These are phyloP conservation scores for Talaromyces pinophilus DNA, from an alignment of 2,329 filamentous ascomycete genomes.

Conservation along the genomic window DNA sequence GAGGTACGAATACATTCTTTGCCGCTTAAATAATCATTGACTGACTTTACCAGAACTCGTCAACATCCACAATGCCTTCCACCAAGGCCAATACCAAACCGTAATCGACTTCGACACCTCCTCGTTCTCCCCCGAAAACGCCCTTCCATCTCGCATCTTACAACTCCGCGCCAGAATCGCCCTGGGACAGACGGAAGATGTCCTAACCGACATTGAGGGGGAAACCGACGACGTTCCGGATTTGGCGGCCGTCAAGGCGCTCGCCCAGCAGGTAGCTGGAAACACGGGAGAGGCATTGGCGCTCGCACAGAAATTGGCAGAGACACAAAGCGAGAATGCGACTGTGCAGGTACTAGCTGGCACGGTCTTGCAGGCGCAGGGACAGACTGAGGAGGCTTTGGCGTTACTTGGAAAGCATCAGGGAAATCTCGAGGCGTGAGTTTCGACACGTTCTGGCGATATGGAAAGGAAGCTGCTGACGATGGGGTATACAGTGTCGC, in stretches of 20 bases:
- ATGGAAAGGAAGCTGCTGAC: neutral
- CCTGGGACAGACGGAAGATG: conserved; percentile 73
- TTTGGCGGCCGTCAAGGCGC: conserved; percentile 71
- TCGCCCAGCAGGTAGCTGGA: conserved; percentile 67
- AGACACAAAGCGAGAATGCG: conserved; percentile 68
- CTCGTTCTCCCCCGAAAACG: conserved; percentile 75
- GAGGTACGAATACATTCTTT: conserved; percentile 48
- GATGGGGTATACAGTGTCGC: conserved; percentile 60
- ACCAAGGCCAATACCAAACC: conserved; percentile 79
- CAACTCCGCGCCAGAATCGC: conserved; percentile 81
- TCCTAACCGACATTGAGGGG: conserved; percentile 65
- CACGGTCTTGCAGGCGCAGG: conserved; percentile 77
- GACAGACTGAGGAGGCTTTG: conserved; percentile 82
- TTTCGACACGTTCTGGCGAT: conserved; percentile 27
- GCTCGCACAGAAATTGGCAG: conserved; percentile 66
- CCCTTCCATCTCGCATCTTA: conserved; percentile 72
- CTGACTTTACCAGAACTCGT: conserved; percentile 56
- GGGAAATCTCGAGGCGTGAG: conserved; percentile 75
- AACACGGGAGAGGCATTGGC: conserved; percentile 63
- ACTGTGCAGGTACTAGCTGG: conserved; percentile 79
- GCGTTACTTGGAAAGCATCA: conserved; percentile 78
- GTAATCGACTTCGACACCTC: conserved; percentile 84
- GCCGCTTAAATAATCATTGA: neutral
- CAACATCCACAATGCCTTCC: conserved; percentile 67
- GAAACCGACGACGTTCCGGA: conserved; percentile 68